phyloP scores from a whole-genome alignment of 129 eudicot genomes.

The Deinandra increscens region DNA sequence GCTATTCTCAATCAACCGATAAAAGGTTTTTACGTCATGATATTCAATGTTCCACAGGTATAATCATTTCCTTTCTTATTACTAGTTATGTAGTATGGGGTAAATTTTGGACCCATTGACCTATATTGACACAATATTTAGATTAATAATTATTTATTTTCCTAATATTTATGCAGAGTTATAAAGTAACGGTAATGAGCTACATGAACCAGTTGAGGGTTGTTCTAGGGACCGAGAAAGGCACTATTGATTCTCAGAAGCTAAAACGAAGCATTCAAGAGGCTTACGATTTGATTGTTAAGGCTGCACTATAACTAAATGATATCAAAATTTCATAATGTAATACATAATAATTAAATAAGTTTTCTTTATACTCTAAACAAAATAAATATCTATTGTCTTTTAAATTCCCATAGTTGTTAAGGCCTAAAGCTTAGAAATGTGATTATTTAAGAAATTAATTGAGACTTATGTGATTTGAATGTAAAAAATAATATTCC shows the following conservation, averaged over 20 bases:
- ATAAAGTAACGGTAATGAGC: slow-evolving; percentile 33
- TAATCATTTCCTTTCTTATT: too few species aligned
- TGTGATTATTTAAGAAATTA: too few species aligned
- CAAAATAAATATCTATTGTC: neutral
- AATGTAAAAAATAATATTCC: too few species aligned
- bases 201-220: slow-evolving; percentile 44
- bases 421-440: too few species aligned
- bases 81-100: too few species aligned
- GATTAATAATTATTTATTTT: neutral
- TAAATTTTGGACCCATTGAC: neutral
- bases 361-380: neutral
- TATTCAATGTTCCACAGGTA: slow-evolving; percentile 49
- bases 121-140: neutral
- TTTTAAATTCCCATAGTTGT: too few species aligned
- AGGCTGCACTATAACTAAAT: slow-evolving; percentile 21
- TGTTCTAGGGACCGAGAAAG: slow-evolving; percentile 37
- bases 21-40: slow-evolving; percentile 44
- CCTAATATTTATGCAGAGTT: slow-evolving; percentile 27
- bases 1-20: slow-evolving; percentile 36
- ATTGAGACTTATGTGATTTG: too few species aligned
- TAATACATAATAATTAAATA: neutral
- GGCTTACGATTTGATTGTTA: slow-evolving; percentile 35
- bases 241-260: slow-evolving; percentile 30
- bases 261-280: slow-evolving; percentile 38
- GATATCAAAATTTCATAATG: neutral